Conservation (phyloP, 2,329 filamentous ascomycete species). For the Claviceps cyperi region DNA sequence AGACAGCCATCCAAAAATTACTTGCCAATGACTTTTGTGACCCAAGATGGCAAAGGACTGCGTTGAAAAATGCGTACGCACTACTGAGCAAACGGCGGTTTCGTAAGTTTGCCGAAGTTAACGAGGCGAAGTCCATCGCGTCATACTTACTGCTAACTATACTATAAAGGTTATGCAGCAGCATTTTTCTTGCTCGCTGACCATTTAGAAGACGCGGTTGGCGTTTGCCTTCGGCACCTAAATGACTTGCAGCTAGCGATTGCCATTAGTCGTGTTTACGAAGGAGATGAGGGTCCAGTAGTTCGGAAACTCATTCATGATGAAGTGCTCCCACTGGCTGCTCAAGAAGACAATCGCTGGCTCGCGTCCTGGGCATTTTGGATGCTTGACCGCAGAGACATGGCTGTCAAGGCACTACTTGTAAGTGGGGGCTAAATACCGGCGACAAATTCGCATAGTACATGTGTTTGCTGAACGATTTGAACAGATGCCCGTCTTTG, state of each 20-base stretch:
- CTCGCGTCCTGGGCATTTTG: slow-evolving; percentile 91
- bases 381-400: slow-evolving; percentile 69
- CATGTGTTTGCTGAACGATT: not conserved
- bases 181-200: slow-evolving; percentile 91
- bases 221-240: slow-evolving; percentile 74
- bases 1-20: slow-evolving; percentile 62
- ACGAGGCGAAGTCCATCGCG: not conserved
- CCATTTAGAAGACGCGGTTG: slow-evolving; percentile 69
- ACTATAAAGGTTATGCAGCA: slow-evolving; percentile 63
- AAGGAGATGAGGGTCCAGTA: slow-evolving; percentile 66
- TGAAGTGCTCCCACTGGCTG: slow-evolving; percentile 62
- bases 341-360: slow-evolving; percentile 78
- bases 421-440: slow-evolving; percentile 31
- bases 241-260: slow-evolving; percentile 83
- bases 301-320: slow-evolving; percentile 63
- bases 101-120: slow-evolving; percentile 29
- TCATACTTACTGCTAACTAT: not conserved
- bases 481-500: slow-evolving; percentile 60
- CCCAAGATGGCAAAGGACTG: slow-evolving; percentile 72
- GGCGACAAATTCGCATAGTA: not conserved
- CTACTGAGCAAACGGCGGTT: slow-evolving; percentile 83
- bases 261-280: slow-evolving; percentile 74
- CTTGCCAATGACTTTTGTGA: slow-evolving; percentile 86
- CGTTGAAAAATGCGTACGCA: slow-evolving; percentile 92
- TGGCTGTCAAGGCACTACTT: slow-evolving; percentile 71